Base-by-base conservation (phyloP, 2,329 filamentous ascomycete species). In the Aspergillus oerlinghausenensis region DNA sequence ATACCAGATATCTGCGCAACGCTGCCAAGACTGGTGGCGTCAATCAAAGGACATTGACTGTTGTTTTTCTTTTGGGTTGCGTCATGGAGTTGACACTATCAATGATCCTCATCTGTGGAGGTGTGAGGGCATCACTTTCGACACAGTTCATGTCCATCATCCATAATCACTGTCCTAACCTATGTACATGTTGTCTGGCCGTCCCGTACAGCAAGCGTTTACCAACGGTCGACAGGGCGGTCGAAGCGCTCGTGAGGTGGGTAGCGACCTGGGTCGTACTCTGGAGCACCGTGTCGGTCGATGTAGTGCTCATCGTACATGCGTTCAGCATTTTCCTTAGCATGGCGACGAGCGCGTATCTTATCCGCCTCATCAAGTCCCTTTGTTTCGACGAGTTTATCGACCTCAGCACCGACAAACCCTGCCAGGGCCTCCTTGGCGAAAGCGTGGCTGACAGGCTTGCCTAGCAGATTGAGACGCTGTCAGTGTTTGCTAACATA, bases 401-500 rank as follows among this genome's bases (percentile, higher is more conserved):
- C 89, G 67, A 90, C 82, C 76, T 92, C 88, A 60, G 83, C 88
- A 50, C 84, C 88, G 28, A 87, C 89, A 55, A 92, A 79, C 57
- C 86, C 88, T 17, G 83, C 88, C 32, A 93, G 75, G 48, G 88
- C 72, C 77, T 92, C 89, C 79, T 93, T 93, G 70, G 90, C 90
- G 67, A 90, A 88, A 45, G 77, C 77, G 77, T 93, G 89, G 62
- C 80, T 82, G 65, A 92, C 86, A 6, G 82, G 71, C 79, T 91
- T 86, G 76, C 87, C 86, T 88, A 50, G 26, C 19, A 17, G 47
- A 29, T 42, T 25, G n/a, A 23, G 17, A 38, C 14, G 21, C 11
- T n/a, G 29, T 26, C 5, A 43, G 32, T 4, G 5, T 40, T 19
- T 3, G 48, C 57, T 25, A 17, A 52, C n/a, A 28, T 23, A 28